Evolutionary conservation across 139 green algal genomes (phyloP), one percentile per base, ranked within the genome.

Genomic region (Desmodesmus armatus): DNA sequence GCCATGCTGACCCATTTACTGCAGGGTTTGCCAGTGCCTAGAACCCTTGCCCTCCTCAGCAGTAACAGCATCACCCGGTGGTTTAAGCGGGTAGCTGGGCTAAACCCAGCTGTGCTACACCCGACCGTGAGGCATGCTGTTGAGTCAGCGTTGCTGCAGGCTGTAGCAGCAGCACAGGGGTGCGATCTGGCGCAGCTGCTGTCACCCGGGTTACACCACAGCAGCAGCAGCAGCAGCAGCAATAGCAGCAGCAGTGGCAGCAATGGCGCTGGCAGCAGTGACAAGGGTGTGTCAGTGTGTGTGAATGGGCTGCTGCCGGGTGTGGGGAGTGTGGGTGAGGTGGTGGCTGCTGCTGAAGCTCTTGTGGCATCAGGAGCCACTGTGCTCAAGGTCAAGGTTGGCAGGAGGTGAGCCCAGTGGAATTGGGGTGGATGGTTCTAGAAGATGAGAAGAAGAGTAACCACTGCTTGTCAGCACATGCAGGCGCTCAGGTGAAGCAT

Each of bases 371-470:
- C 91, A 41, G 94, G 94, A 19, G 94, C 87, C 71, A 74, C 35
- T 0, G 78, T 85, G 5, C 87, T 99, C 39, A 99, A 99, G 88
- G 71, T 99, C 67, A 99, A 99, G 88, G 95, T 98, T 43, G 87
- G 87, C 6, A 21, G 85, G 19, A 40, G 47, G 25, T 53, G 9
- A 71, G 67, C 67, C 17, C n/a, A n/a, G n/a, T n/a, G n/a, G n/a
- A n/a, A n/a, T n/a, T n/a, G n/a, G n/a, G n/a, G n/a, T n/a, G n/a
- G n/a, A n/a, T n/a, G n/a, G n/a, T n/a, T n/a, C n/a, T n/a, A n/a
- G n/a, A n/a, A n/a, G n/a, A n/a, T n/a, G n/a, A n/a, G n/a, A n/a
- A n/a, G n/a, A n/a, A n/a, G n/a, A n/a, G n/a, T n/a, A n/a, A n/a
- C n/a, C n/a, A 44, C 9, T 72, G 21, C 63, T 67, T 19, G 11